These are phyloP conservation scores for Peronospora destructor DNA, from an alignment of 352 stramenopile species.

Conservation along the genomic window DNA sequence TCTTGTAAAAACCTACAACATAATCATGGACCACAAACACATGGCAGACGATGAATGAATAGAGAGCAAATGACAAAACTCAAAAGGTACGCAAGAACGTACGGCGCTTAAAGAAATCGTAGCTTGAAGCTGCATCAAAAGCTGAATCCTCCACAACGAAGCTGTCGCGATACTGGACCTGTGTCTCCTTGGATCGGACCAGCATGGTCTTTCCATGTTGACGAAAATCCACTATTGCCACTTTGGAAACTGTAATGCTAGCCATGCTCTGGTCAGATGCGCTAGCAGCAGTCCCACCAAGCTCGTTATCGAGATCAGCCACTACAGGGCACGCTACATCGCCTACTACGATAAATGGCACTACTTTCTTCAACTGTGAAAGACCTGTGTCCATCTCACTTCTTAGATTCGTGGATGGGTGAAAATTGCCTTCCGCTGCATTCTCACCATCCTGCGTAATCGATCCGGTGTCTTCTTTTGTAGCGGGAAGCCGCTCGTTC, in stretches of 20 bases:
- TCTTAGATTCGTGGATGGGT: slow-evolving; percentile 32
- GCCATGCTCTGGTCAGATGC: slow-evolving; percentile 4
- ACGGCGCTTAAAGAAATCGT: slow-evolving; percentile 70
- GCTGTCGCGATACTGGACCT: slow-evolving; percentile 37
- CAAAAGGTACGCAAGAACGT: slow-evolving; percentile 19
- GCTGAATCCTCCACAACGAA: slow-evolving; percentile 40
- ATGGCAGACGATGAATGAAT: background rate
- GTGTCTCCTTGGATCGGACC: slow-evolving; percentile 40
- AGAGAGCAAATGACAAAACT: background rate
- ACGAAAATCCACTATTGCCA: slow-evolving; percentile 39
- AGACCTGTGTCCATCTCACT: slow-evolving; percentile 44
- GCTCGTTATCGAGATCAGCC: slow-evolving; percentile 11
- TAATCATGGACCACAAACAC: background rate
- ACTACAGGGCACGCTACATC: slow-evolving; percentile 54
- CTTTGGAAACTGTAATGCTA: slow-evolving; percentile 5
- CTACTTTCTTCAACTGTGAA: slow-evolving; percentile 46
- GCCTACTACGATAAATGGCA: slow-evolving; percentile 47
- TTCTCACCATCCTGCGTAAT: slow-evolving; percentile 11
- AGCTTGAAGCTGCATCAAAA: slow-evolving; percentile 50
- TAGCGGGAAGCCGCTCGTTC: slow-evolving; percentile 1
- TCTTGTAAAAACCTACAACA: slow-evolving; percentile 27
- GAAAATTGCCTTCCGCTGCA: slow-evolving; percentile 30
- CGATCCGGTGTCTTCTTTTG: slow-evolving; percentile 6
- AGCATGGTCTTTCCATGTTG: slow-evolving; percentile 49
- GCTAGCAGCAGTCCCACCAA: slow-evolving; percentile 1